A percentile compares a stretch with the other conserved stretches of the same genome.
Evolutionary conservation across 2,329 filamentous ascomycete genomes (phyloP).

Genomic region (Pseudocercospora fuligena): DNA sequence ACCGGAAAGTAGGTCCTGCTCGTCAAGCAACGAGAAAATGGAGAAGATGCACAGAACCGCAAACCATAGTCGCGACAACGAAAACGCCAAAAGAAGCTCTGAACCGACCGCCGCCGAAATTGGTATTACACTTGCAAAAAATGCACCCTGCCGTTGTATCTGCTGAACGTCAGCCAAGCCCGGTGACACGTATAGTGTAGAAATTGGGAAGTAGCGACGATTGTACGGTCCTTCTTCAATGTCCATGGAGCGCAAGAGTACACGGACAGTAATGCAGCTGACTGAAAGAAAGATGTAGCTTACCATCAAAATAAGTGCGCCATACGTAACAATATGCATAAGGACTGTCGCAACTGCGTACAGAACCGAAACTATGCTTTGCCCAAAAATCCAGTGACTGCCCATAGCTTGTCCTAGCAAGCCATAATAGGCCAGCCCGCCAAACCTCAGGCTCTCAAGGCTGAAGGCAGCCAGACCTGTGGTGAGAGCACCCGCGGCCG

Average conservation of each 20-base stretch:
- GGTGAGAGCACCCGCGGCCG: constrained; percentile 33
- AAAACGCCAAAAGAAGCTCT: constrained; percentile 36
- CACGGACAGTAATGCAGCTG: not conserved
- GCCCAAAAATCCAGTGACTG: constrained; percentile 30
- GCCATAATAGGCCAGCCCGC: constrained; percentile 34
- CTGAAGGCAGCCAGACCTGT: constrained; percentile 34
- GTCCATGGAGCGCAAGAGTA: constrained; percentile 2
- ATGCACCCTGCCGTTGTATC: constrained; percentile 35
- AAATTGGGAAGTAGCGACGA: not conserved
- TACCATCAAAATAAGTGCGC: constrained; percentile 37
- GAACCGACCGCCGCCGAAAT: constrained; percentile 37
- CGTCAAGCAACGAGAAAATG: constrained; percentile 38
- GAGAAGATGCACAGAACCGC: constrained; percentile 35
- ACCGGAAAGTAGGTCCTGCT: constrained; percentile 30
- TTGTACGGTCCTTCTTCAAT: not conserved
- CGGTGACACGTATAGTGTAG: not conserved
- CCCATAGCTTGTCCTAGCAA: constrained; percentile 31
- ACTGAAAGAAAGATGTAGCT: constrained; percentile 22
- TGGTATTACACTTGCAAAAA: constrained; percentile 35
- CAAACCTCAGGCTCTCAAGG: constrained; percentile 36
- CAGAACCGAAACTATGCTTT: constrained; percentile 29
- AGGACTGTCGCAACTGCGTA: constrained; percentile 31
- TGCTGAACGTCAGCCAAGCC: constrained; percentile 17
- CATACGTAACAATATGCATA: constrained; percentile 32
- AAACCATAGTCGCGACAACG: constrained; percentile 40